phyloP scores from a whole-genome alignment of 768 basidiomycete genomes.

The Hirschioporus abietinus region DNA sequence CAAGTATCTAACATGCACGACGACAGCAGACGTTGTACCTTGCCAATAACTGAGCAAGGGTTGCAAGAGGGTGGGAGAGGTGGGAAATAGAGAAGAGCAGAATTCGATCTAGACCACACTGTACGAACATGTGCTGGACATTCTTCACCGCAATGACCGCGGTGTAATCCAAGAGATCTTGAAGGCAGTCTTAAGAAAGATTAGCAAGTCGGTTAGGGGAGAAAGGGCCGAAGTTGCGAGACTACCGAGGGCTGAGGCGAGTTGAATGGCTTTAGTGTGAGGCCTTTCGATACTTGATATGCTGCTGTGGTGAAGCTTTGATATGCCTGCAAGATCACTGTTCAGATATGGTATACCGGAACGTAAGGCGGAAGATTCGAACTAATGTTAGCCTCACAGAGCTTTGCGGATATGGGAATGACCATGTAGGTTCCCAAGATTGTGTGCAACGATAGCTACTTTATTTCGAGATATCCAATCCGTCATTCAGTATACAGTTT shows the following conservation, averaged over 20 bases:
- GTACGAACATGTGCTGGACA: slow-evolving; percentile 6
- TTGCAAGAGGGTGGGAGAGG: slow-evolving; percentile 16
- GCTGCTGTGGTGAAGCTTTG: neutral
- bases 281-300: neutral
- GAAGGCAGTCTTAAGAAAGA: too few relatives aligned
- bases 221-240: too few relatives aligned
- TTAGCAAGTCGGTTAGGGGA: too few relatives aligned
- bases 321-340: neutral
- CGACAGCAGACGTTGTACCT: slow-evolving; percentile 11
- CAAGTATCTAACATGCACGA: slow-evolving; percentile 9
- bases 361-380: neutral
- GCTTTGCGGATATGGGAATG: neutral
- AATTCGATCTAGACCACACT: slow-evolving; percentile 16
- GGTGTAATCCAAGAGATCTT: neutral
- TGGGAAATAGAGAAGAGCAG: slow-evolving; percentile 24
- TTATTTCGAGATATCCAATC: too few relatives aligned
- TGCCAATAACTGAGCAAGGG: slow-evolving; percentile 11
- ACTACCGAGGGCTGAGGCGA: too few relatives aligned
- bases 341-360: neutral
- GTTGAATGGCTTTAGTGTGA: neutral
- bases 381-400: neutral
- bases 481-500: too few relatives aligned
- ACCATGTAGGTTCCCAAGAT: too few relatives aligned
- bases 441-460: too few relatives aligned
- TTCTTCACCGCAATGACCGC: neutral